phyloP scores from a whole-genome alignment of 75 land plant species.

The Sequoiadendron giganteum region DNA sequence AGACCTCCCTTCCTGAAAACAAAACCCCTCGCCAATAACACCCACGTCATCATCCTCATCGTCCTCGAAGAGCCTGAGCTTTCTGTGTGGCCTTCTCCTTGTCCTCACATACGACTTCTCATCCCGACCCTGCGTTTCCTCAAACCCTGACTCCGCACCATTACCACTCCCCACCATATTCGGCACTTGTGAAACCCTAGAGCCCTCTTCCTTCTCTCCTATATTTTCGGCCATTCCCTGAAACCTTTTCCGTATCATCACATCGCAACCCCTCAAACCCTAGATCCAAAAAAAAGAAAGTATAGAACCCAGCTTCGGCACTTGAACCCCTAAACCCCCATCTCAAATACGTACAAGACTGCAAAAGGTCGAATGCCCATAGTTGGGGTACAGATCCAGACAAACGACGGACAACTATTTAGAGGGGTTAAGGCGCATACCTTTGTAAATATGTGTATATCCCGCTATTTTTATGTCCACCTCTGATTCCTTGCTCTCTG shows the following conservation, averaged over 20 bases:
- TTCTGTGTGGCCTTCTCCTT: slow-evolving; percentile 1
- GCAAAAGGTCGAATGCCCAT: neutral
- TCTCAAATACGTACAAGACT: neutral
- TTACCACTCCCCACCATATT: neutral
- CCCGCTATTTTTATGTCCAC: too few relatives aligned
- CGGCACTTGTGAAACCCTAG: neutral
- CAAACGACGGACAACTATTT: neutral
- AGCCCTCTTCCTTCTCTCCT: neutral
- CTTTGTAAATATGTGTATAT: neutral
- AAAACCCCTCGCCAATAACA: neutral
- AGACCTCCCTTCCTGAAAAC: neutral
- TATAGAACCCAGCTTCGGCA: neutral
- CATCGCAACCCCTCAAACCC: neutral
- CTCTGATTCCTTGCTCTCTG: too few relatives aligned
- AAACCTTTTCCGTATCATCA: slow-evolving; percentile 8
- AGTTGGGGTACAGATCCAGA: neutral
- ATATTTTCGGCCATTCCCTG: neutral
- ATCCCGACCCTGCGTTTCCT: neutral
- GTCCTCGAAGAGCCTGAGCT: neutral
- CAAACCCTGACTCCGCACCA: neutral
- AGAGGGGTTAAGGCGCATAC: neutral
- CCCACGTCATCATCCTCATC: neutral
- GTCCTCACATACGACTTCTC: neutral
- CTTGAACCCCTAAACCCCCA: neutral
- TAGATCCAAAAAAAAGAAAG: neutral